Evolutionary conservation across 345 rosid genomes (phyloP).

Genomic region (Populus alba): DNA sequence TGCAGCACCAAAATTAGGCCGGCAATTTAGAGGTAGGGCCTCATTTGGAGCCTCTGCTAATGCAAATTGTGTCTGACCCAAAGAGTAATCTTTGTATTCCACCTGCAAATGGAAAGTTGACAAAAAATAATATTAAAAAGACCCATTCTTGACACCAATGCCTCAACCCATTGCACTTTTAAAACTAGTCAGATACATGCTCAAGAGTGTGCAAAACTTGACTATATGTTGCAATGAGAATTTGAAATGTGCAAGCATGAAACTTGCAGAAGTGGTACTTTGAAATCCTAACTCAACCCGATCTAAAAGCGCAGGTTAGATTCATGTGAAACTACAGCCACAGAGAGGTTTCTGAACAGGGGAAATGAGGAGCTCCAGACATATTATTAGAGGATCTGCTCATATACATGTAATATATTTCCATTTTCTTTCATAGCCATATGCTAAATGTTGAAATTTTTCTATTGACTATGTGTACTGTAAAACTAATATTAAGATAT

Average conservation of each 20-base stretch:
- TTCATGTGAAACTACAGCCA: background rate
- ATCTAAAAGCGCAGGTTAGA: background rate
- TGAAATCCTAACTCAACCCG: background rate
- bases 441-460: background rate
- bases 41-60: slow-evolving; percentile 84
- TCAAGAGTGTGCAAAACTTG: background rate
- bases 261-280: background rate
- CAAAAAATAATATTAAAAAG: background rate
- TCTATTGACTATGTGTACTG: background rate
- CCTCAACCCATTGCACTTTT: background rate
- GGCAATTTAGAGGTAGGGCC: slow-evolving; percentile 83
- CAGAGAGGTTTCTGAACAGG: background rate
- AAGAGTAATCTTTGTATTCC: slow-evolving; percentile 65
- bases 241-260: background rate
- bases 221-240: background rate
- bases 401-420: background rate
- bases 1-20: slow-evolving; percentile 78
- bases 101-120: slow-evolving; percentile 45
- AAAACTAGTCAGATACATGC: background rate
- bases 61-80: slow-evolving; percentile 58
- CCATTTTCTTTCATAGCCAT: background rate
- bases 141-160: background rate
- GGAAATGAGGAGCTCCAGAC: slow-evolving; percentile 3
- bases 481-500: background rate
- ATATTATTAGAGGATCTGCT: background rate